Evolutionary conservation across 2,329 filamentous ascomycete species (phyloP).

Genomic region (Pseudogymnoascus sp.): DNA sequence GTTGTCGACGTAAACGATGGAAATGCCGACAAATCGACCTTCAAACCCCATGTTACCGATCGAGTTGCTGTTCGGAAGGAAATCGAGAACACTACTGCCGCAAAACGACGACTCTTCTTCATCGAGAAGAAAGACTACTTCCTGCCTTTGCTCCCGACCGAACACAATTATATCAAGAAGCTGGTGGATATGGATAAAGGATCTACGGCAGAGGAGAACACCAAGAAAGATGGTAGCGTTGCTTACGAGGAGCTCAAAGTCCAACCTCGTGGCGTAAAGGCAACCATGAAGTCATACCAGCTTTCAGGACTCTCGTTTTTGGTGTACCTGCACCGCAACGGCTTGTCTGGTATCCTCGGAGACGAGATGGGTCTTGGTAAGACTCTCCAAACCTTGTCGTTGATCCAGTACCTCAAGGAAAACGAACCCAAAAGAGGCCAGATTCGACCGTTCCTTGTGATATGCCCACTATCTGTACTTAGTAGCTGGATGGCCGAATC

Average conservation of each 20-base stretch:
- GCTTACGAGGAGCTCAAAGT: slow-evolving; percentile 23
- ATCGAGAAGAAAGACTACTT: slow-evolving; percentile 28
- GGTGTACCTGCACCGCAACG: slow-evolving; percentile 36
- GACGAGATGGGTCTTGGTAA: slow-evolving; percentile 44
- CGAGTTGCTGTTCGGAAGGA: slow-evolving; percentile 23
- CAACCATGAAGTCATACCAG: slow-evolving; percentile 43
- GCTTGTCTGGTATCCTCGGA: slow-evolving; percentile 36
- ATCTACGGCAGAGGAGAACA: slow-evolving; percentile 18
- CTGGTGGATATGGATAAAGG: slow-evolving; percentile 22
- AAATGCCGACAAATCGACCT: background rate
- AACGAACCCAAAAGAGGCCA: slow-evolving; percentile 30
- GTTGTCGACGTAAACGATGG: slow-evolving; percentile 14
- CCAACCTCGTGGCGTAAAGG: slow-evolving; percentile 32
- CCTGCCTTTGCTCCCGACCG: slow-evolving; percentile 25
- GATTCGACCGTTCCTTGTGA: slow-evolving; percentile 35
- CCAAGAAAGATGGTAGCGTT: slow-evolving; percentile 18
- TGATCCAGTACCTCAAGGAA: slow-evolving; percentile 40
- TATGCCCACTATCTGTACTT: slow-evolving; percentile 43
- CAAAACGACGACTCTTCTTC: slow-evolving; percentile 26
- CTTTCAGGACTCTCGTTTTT: slow-evolving; percentile 41
- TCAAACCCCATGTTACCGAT: slow-evolving; percentile 21
- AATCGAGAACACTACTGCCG: slow-evolving; percentile 23
- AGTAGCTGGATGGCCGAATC: slow-evolving; percentile 40
- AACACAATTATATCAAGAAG: slow-evolving; percentile 27
- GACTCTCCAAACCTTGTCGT: slow-evolving; percentile 39